Percentiles rank a stretch among this genome's conserved stretches.
These are phyloP conservation scores for Sistotremastrum suecicum DNA, from an alignment of 768 basidiomycete genomes.

Conservation along the genomic window DNA sequence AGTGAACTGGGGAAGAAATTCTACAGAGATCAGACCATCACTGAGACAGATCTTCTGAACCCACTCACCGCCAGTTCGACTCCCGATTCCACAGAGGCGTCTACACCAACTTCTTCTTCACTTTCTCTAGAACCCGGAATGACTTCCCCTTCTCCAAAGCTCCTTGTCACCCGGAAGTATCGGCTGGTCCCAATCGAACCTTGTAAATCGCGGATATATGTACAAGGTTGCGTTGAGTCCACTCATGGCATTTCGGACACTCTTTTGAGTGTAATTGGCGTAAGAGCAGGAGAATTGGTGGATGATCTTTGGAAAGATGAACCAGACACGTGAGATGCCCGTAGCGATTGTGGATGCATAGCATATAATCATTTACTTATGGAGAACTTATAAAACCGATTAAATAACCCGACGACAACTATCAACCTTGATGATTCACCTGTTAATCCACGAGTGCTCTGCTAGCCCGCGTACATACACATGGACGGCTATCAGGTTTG, in stretches of 20 bases:
- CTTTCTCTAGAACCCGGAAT: slow-evolving; percentile 10
- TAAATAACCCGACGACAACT: too few relatives aligned
- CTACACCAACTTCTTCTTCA: slow-evolving; percentile 6
- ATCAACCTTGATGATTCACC: too few relatives aligned
- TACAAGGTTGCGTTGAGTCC: slow-evolving; percentile 23
- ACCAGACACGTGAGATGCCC: too few relatives aligned
- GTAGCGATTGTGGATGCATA: too few relatives aligned
- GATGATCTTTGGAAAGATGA: slow-evolving; percentile 16
- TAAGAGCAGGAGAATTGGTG: slow-evolving; percentile 32
- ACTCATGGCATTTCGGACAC: slow-evolving; percentile 30
- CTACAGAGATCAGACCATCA: slow-evolving; percentile 14
- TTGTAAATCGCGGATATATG: slow-evolving; percentile 17
- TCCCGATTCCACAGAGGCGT: slow-evolving; percentile 3
- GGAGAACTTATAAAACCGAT: too few relatives aligned
- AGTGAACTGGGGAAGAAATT: slow-evolving; percentile 25
- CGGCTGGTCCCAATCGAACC: slow-evolving; percentile 20
- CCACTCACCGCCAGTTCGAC: neutral
- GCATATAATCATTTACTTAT: too few relatives aligned
- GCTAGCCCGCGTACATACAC: too few relatives aligned
- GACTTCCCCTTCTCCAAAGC: slow-evolving; percentile 14
- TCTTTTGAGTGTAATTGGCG: slow-evolving; percentile 29
- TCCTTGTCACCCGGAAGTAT: slow-evolving; percentile 28
- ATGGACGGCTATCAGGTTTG: too few relatives aligned
- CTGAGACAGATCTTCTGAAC: slow-evolving; percentile 4
- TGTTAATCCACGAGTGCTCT: too few relatives aligned